Conservation (phyloP, 1,284 basidiomycete species). For the Cutaneotrichosporon cutaneum region DNA sequence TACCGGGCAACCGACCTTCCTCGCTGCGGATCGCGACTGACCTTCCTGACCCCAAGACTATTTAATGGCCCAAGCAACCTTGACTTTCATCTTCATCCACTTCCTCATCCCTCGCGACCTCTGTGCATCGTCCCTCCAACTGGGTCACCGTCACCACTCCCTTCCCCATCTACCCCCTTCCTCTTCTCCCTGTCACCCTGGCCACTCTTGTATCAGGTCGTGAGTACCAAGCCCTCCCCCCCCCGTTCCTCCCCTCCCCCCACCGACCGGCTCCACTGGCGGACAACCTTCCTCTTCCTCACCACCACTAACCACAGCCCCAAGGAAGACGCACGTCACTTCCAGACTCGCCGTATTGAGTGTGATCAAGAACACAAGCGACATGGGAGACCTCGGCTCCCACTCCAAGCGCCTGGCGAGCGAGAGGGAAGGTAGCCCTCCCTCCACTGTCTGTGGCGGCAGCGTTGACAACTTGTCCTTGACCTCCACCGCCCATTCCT, state of each 20-base stretch:
- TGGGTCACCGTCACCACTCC: too few relatives aligned
- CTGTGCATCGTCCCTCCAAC: background rate
- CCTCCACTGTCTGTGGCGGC: background rate
- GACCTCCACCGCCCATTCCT: background rate
- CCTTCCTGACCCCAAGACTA: background rate
- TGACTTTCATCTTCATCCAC: background rate
- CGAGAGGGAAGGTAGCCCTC: background rate
- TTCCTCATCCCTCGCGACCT: too few relatives aligned
- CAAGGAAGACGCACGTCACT: background rate
- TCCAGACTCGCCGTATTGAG: background rate
- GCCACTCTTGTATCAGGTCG: too few relatives aligned
- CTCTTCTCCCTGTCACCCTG: too few relatives aligned
- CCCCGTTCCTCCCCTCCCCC: too few relatives aligned
- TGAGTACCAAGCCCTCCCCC: too few relatives aligned
- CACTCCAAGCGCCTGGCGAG: background rate
- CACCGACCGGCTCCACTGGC: too few relatives aligned
- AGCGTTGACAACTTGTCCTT: background rate
- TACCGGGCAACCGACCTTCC: too few relatives aligned
- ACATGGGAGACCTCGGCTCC: background rate
- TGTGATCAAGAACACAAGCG: background rate
- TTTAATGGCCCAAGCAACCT: background rate
- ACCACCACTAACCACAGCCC: background rate
- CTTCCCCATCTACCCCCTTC: too few relatives aligned
- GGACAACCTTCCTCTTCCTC: too few relatives aligned
- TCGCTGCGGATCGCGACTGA: background rate